phyloP scores from a whole-genome alignment of 177 flowering plant species.

The Tripterygium wilfordii region DNA sequence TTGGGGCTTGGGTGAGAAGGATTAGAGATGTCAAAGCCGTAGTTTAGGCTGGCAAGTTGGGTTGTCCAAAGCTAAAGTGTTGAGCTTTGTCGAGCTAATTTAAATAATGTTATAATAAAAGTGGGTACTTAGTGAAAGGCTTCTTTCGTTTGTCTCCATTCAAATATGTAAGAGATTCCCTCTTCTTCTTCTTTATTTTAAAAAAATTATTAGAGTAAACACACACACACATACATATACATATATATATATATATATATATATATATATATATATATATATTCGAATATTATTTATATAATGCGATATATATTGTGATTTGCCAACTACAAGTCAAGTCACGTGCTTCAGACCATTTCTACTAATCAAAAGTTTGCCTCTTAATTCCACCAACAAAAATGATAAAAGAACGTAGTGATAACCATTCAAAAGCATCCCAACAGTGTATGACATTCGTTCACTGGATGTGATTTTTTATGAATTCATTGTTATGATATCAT shows the following conservation, averaged over 20 bases:
- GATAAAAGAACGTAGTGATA: too few relatives aligned
- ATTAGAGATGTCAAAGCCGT: constrained; percentile 6
- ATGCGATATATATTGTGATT: constrained; percentile 1
- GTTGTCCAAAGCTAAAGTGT: constrained; percentile 18
- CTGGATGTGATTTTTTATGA: too few relatives aligned
- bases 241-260: too few relatives aligned
- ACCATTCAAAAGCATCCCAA: too few relatives aligned
- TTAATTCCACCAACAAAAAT: too few relatives aligned
- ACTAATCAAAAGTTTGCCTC: too few relatives aligned
- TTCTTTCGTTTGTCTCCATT: constrained; percentile 28
- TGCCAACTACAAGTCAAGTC: neutral
- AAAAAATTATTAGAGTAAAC: too few relatives aligned
- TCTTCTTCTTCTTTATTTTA: neutral
- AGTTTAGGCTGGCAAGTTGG: constrained; percentile 15
- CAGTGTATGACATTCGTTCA: too few relatives aligned
- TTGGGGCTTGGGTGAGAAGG: too few relatives aligned
- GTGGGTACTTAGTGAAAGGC: constrained; percentile 15
- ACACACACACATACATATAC: too few relatives aligned
- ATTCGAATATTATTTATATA: neutral
- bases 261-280: neutral
- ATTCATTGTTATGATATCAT: too few relatives aligned
- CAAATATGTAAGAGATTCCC: constrained; percentile 19
- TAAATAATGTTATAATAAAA: constrained; percentile 9
- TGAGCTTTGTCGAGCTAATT: constrained; percentile 22
- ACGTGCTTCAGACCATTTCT: too few relatives aligned